Percentiles rank a stretch among this genome's conserved stretches.
phyloP scores from a whole-genome alignment of 495 filamentous ascomycete species.

The Penicillium riverlandense region DNA sequence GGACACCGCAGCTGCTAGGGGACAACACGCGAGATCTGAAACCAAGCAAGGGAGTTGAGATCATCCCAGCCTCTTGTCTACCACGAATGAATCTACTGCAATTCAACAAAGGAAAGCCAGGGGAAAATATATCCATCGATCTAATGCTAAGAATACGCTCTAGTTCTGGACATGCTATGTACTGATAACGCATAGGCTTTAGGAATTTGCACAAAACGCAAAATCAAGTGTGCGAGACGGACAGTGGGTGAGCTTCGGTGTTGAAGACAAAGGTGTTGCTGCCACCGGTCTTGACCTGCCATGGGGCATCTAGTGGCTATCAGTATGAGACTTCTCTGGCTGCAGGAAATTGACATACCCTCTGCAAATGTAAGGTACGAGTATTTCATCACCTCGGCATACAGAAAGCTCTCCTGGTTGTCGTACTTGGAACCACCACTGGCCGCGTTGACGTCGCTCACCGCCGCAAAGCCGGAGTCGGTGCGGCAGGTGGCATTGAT shows the following conservation, averaged over 20 bases:
- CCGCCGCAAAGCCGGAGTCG: constrained; percentile 57
- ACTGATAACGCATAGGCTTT: too few species aligned
- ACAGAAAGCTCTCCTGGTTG: constrained; percentile 84
- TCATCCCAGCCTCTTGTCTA: too few species aligned
- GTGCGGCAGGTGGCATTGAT: constrained; percentile 61
- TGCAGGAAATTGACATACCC: constrained; percentile 5
- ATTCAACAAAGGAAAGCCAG: too few species aligned
- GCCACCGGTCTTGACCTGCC: constrained; percentile 54
- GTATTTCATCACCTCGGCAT: constrained; percentile 89
- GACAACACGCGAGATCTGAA: too few species aligned
- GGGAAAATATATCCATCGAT: too few species aligned
- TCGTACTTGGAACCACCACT: constrained; percentile 58
- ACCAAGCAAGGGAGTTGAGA: too few species aligned
- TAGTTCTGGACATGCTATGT: too few species aligned
- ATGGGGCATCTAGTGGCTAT: constrained; percentile 47
- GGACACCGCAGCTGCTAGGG: too few species aligned
- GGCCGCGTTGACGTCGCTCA: constrained; percentile 57
- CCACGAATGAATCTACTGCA: too few species aligned
- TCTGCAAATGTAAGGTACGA: constrained; percentile 59
- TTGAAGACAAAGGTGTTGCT: constrained; percentile 70
- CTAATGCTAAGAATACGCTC: too few species aligned
- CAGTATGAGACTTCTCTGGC: background rate
- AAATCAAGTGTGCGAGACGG: constrained; percentile 30
- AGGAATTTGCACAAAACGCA: too few species aligned
- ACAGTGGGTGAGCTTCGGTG: constrained; percentile 77